Evolutionary conservation across 2,329 filamentous ascomycete species (phyloP).

Genomic region (Truncatella angustata): DNA sequence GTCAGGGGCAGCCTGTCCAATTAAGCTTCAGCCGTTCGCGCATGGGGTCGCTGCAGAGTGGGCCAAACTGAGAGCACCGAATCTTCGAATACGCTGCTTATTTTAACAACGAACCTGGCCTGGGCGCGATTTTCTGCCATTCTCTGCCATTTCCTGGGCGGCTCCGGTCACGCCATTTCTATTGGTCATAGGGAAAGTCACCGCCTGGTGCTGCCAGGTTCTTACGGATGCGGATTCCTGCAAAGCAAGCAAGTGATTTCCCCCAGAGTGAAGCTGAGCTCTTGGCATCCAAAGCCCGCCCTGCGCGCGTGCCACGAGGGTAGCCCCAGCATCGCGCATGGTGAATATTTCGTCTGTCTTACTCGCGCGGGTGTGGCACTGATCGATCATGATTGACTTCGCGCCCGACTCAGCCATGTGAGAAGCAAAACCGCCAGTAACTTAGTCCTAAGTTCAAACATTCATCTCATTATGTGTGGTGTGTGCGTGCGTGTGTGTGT

Average conservation of each 20-base stretch:
- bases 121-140: neutral
- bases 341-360: neutral
- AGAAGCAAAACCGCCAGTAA: neutral
- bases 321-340: neutral
- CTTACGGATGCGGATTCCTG: neutral
- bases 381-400: neutral
- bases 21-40: conserved; percentile 4
- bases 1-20: conserved; percentile 1
- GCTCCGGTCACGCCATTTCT: neutral
- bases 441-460: neutral
- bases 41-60: neutral
- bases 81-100: neutral
- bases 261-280: neutral
- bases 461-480: neutral
- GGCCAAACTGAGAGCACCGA: neutral
- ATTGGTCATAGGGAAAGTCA: neutral
- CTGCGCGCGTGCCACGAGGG: neutral
- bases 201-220: neutral
- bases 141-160: too few species aligned
- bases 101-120: neutral
- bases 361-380: neutral
- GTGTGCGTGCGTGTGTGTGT: too few species aligned
- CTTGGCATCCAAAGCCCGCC: neutral
- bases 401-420: neutral
- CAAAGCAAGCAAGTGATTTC: neutral